These are phyloP conservation scores for Acacia pycnantha DNA, from an alignment of 331 rosid species.

Conservation along the genomic window DNA sequence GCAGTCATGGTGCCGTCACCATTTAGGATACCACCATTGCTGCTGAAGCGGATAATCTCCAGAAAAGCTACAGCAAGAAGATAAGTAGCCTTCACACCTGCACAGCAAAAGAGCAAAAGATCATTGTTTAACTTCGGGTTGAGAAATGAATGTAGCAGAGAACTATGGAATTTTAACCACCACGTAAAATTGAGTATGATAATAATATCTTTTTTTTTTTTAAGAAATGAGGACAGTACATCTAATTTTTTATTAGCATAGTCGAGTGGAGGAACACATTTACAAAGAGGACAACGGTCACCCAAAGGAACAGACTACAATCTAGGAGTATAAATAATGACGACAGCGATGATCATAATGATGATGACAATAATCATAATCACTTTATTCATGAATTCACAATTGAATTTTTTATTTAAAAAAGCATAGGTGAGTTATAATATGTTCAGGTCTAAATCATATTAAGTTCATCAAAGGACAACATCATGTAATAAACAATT, in stretches of 20 bases:
- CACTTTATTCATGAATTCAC: slow-evolving; percentile 18
- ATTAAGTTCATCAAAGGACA: slow-evolving; percentile 13
- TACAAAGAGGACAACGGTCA: neutral
- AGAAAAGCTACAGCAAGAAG: slow-evolving; percentile 97
- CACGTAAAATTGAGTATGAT: neutral
- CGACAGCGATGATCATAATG: too few relatives aligned
- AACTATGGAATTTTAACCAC: neutral
- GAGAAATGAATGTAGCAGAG: slow-evolving; percentile 1
- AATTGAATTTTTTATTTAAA: neutral
- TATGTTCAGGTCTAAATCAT: neutral
- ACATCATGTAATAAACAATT: slow-evolving; percentile 4
- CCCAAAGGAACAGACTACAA: neutral
- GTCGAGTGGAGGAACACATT: neutral
- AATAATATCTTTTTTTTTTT: neutral
- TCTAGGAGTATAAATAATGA: neutral
- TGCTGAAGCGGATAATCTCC: slow-evolving; percentile 94
- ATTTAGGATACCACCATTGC: slow-evolving; percentile 95
- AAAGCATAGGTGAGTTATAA: neutral
- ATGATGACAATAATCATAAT: slow-evolving; percentile 7
- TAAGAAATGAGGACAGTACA: neutral
- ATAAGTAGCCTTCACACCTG: slow-evolving; percentile 97
- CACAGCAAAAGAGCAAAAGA: slow-evolving; percentile 29
- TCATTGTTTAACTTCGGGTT: neutral
- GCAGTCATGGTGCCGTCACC: slow-evolving; percentile 62
- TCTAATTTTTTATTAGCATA: neutral